Evolutionary conservation across 1,284 basidiomycete genomes (phyloP).

Genomic region (Sanghuangporus baumii): DNA sequence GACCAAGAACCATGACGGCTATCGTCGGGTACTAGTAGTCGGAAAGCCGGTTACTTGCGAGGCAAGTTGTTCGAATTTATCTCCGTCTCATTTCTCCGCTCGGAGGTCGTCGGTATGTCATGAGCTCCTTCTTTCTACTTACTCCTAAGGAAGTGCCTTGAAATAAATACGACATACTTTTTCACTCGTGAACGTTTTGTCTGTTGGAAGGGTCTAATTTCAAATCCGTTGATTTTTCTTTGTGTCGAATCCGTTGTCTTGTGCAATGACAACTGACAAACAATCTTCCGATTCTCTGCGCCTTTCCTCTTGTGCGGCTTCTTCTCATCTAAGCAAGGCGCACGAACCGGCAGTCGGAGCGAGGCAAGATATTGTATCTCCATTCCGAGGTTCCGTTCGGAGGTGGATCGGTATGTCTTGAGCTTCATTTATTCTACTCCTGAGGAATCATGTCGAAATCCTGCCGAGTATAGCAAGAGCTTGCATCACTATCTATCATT

Average conservation of each 20-base stretch:
- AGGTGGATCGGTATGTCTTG: too few species aligned
- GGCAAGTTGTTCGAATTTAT: not conserved
- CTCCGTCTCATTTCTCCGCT: not conserved
- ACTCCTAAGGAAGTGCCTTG: too few species aligned
- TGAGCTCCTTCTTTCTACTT: not conserved
- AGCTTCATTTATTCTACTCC: too few species aligned
- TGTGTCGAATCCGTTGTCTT: not conserved
- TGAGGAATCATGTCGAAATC: too few species aligned
- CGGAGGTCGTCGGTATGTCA: not conserved
- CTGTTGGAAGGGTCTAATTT: not conserved
- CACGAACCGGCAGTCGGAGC: too few species aligned
- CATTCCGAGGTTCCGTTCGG: too few species aligned
- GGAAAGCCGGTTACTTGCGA: not conserved
- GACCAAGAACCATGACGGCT: too few species aligned
- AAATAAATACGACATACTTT: not conserved
- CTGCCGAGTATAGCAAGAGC: too few species aligned
- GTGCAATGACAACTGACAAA: not conserved
- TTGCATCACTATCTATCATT: too few species aligned
- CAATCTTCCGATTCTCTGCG: too few species aligned
- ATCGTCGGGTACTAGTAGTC: too few species aligned
- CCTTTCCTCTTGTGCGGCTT: not conserved
- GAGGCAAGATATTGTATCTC: too few species aligned
- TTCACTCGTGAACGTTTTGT: not conserved
- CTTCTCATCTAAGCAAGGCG: not conserved
- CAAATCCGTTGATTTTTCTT: not conserved